Conservation (phyloP, 768 basidiomycete species). For the Nidularia pulvinata region DNA sequence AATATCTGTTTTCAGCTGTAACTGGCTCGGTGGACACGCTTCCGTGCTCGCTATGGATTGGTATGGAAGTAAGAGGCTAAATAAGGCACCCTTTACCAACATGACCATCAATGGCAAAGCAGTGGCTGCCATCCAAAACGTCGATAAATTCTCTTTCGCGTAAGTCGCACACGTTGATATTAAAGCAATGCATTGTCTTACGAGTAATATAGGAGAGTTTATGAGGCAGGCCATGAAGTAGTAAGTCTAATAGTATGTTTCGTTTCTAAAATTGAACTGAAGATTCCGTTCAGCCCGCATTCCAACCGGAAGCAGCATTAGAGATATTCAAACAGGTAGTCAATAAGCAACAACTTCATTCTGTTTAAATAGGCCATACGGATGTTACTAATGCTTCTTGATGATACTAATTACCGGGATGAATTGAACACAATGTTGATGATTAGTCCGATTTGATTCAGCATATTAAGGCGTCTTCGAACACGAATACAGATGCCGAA, state of each 20-base stretch:
- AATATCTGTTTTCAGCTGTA: conserved; percentile 27
- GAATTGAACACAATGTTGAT: no score
- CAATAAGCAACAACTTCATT: conserved; percentile 50
- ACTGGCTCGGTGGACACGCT: conserved; percentile 45
- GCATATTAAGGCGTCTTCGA: no score
- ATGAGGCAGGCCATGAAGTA: conserved; percentile 60
- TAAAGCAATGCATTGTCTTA: not conserved
- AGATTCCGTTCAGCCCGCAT: conserved; percentile 44
- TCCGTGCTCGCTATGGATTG: conserved; percentile 43
- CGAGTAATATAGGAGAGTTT: conserved; percentile 42
- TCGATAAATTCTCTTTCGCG: conserved; percentile 71
- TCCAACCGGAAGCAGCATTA: conserved; percentile 56
- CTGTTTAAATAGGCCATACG: conserved; percentile 19
- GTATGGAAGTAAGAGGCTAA: conserved; percentile 37
- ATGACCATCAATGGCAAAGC: conserved; percentile 54
- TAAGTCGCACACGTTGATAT: conserved; percentile 25
- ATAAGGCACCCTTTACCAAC: conserved; percentile 39
- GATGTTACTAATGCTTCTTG: no score
- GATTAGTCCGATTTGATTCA: no score
- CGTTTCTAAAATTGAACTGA: not conserved
- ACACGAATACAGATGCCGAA: no score
- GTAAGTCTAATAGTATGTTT: conserved; percentile 30
- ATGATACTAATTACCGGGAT: no score
- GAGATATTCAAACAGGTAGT: conserved; percentile 62
- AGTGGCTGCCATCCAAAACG: conserved; percentile 61